A percentile compares a stretch with the other conserved stretches of the same genome.
Conservation (phyloP, 306 rosid species). For the Quercus ilex region DNA sequence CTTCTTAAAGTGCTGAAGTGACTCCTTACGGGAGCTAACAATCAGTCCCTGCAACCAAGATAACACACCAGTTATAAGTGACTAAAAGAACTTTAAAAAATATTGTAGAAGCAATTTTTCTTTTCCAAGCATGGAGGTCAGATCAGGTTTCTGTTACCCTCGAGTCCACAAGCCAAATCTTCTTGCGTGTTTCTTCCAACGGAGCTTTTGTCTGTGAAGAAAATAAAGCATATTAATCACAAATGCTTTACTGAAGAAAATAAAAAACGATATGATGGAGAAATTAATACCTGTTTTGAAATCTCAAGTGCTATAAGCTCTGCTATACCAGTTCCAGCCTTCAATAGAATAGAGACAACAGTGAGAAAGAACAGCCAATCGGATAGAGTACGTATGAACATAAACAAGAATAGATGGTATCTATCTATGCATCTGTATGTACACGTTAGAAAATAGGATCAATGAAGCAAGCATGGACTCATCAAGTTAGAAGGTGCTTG, state of each 20-base stretch:
- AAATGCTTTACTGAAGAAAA: conserved; percentile 7
- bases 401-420: not conserved
- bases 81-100: not conserved
- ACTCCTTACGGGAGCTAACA: conserved; percentile 67
- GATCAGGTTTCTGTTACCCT: conserved; percentile 46
- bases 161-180: conserved; percentile 96
- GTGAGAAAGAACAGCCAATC: conserved; percentile 28
- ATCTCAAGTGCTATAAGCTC: conserved; percentile 96
- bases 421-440: not conserved
- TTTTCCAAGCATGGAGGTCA: not conserved
- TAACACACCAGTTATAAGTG: conserved; percentile 12
- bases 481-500: not conserved
- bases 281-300: conserved; percentile 70
- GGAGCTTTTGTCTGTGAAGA: conserved; percentile 69
- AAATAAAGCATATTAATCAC: not conserved
- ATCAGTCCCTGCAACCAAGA: conserved; percentile 68
- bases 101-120: not conserved
- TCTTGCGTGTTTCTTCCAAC: conserved; percentile 81
- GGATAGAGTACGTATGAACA: not conserved
- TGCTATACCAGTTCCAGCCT: conserved; percentile 99
- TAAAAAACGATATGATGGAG: not conserved
- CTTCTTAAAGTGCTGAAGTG: conserved; percentile 92
- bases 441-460: not conserved
- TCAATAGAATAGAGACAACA: conserved; percentile 36
- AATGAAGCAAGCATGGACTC: not conserved